Conservation (phyloP, 2,329 filamentous ascomycete species). For the Aspergillus neoniger region DNA sequence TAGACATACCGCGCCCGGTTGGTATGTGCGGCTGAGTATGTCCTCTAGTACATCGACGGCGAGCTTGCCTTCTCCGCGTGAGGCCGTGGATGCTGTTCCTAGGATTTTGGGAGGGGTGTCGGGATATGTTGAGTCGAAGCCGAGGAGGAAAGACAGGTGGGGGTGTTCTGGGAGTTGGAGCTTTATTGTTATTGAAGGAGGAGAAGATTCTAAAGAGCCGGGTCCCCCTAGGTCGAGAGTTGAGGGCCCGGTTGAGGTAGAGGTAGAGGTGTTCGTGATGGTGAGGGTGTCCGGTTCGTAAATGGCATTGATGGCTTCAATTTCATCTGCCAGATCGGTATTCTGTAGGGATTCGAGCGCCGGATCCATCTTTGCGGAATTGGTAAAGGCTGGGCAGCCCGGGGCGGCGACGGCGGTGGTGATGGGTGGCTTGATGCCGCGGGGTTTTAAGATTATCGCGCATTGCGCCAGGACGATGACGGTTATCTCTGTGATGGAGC, state of each 20-base stretch:
- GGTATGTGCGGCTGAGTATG: slow-evolving; percentile 68
- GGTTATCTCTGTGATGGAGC: neutral
- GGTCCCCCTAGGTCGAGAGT: slow-evolving; percentile 32
- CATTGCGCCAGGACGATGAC: neutral
- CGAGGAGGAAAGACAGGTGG: slow-evolving; percentile 53
- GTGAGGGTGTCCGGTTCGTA: slow-evolving; percentile 67
- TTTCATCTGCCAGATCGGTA: slow-evolving; percentile 49
- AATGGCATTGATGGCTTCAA: slow-evolving; percentile 55
- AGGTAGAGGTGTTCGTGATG: slow-evolving; percentile 27
- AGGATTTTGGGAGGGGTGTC: slow-evolving; percentile 70
- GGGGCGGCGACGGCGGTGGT: neutral
- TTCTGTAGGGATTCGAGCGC: slow-evolving; percentile 32
- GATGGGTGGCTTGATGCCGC: neutral
- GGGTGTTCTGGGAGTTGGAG: slow-evolving; percentile 66
- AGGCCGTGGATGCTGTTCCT: slow-evolving; percentile 75
- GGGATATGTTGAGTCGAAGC: slow-evolving; percentile 75
- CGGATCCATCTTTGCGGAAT: slow-evolving; percentile 20
- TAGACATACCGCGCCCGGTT: slow-evolving; percentile 75
- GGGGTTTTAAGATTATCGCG: neutral
- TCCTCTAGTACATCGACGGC: slow-evolving; percentile 69
- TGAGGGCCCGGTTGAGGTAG: slow-evolving; percentile 20
- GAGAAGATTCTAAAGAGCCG: slow-evolving; percentile 16
- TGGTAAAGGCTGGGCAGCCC: neutral
- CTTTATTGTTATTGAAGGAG: slow-evolving; percentile 50
- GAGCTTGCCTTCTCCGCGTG: slow-evolving; percentile 70